Conservation (phyloP, 176 grass and related monocot genomes). For the Phyllostachys edulis region DNA sequence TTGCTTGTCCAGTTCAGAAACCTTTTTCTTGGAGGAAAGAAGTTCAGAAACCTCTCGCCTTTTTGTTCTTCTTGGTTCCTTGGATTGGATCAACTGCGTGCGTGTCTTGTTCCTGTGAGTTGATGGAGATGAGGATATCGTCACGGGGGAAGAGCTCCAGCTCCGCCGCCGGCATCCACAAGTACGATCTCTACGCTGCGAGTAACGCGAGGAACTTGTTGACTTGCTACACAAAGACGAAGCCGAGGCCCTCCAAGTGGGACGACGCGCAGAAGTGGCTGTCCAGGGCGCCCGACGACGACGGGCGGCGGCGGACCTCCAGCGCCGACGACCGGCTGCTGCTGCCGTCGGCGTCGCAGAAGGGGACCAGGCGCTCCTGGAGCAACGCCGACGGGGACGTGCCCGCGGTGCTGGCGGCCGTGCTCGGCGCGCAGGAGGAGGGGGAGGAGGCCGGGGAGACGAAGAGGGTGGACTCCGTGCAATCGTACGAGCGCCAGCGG, state of each 20-base stretch:
- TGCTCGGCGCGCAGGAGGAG: neutral
- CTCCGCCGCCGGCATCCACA: neutral
- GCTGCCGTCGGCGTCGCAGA: conserved; percentile 44
- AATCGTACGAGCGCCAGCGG: conserved; percentile 9
- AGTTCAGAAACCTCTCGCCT: neutral
- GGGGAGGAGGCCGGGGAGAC: conserved; percentile 46
- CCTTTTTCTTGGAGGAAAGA: too few relatives aligned
- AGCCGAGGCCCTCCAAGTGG: conserved; percentile 85
- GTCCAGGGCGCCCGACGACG: conserved; percentile 30
- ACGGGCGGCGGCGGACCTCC: conserved; percentile 50
- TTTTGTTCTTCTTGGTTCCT: neutral
- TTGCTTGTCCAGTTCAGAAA: neutral
- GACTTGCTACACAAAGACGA: conserved; percentile 42
- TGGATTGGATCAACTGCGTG: neutral
- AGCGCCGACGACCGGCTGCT: conserved; percentile 57
- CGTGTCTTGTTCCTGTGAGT: neutral
- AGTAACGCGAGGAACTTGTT: conserved; percentile 17
- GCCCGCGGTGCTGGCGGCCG: conserved; percentile 9
- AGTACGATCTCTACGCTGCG: neutral
- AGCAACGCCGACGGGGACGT: conserved; percentile 35
- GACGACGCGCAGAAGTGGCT: conserved; percentile 92
- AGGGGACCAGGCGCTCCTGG: conserved; percentile 49
- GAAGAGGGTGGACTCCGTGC: conserved; percentile 56
- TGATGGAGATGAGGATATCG: conserved; percentile 26
- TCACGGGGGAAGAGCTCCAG: neutral